These are phyloP conservation scores for Chlamydomonas asymmetrica DNA, from an alignment of 139 green algal genomes.

Conservation along the genomic window DNA sequence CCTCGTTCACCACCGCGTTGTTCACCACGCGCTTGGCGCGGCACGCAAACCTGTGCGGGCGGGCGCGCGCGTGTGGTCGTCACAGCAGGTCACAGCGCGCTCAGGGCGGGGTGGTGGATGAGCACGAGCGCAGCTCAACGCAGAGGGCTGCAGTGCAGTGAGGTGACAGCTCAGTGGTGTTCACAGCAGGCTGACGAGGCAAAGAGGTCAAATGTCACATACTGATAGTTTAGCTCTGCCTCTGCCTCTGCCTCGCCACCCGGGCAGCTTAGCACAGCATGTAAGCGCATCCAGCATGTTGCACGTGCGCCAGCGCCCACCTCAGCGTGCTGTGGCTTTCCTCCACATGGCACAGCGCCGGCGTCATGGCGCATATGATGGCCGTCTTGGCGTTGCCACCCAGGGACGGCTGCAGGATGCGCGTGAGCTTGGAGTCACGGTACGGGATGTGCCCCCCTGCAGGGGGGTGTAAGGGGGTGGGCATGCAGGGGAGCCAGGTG, in stretches of 20 bases:
- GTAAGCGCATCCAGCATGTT: too few relatives aligned
- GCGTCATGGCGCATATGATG: slow-evolving; percentile 95
- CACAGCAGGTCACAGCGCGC: not conserved
- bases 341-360: slow-evolving; percentile 78
- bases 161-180: too few relatives aligned
- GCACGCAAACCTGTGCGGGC: slow-evolving; percentile 23
- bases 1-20: slow-evolving; percentile 85
- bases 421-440: slow-evolving; percentile 87
- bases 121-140: too few relatives aligned
- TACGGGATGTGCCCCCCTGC: slow-evolving; percentile 85
- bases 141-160: too few relatives aligned
- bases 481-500: too few relatives aligned
- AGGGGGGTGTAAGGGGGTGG: too few relatives aligned
- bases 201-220: too few relatives aligned
- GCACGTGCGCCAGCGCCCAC: slow-evolving; percentile 76
- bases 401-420: slow-evolving; percentile 91
- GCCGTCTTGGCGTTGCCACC: slow-evolving; percentile 95
- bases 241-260: not conserved
- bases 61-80: not conserved
- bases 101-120: too few relatives aligned
- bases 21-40: slow-evolving; percentile 95
- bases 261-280: too few relatives aligned
- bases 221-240: not conserved
- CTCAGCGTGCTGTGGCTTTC: slow-evolving; percentile 92
- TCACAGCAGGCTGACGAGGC: too few relatives aligned